These are phyloP conservation scores for Claviceps sp. DNA, from an alignment of 2,329 filamentous ascomycete species.

Conservation along the genomic window DNA sequence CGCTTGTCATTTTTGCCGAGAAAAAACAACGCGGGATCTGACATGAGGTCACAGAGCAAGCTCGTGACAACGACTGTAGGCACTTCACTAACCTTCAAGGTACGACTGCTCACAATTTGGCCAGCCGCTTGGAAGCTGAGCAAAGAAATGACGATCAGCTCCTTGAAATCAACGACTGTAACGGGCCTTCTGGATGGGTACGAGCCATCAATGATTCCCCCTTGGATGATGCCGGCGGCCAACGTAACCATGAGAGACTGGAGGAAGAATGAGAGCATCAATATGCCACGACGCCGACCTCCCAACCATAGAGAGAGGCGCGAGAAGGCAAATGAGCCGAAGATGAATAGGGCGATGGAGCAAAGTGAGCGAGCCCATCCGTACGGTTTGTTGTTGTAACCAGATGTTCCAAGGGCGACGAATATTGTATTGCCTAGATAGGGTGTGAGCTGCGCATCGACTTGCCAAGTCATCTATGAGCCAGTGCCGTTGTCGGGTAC, in stretches of 20 bases:
- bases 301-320: constrained; percentile 12
- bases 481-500: background rate
- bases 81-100: constrained; percentile 38
- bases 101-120: constrained; percentile 36
- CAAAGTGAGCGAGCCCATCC: constrained; percentile 35
- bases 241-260: constrained; percentile 38
- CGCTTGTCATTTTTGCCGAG: constrained; percentile 31
- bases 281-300: constrained; percentile 21
- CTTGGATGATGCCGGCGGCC: constrained; percentile 38
- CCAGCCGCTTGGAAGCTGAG: constrained; percentile 41
- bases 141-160: constrained; percentile 29
- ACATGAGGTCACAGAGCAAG: constrained; percentile 38
- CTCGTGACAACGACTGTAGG: constrained; percentile 43
- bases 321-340: constrained; percentile 37
- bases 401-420: constrained; percentile 42
- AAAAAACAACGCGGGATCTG: constrained; percentile 34
- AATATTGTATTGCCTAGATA: constrained; percentile 45
- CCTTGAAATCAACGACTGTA: constrained; percentile 12
- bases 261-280: constrained; percentile 35
- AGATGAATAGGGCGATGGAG: constrained; percentile 39
- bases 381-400: constrained; percentile 34
- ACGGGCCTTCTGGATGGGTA: constrained; percentile 6
- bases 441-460: background rate
- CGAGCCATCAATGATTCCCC: constrained; percentile 16
- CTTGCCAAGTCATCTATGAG: background rate